phyloP scores from a whole-genome alignment of 306 rosid species.

The Heteromeles arbutifolia region DNA sequence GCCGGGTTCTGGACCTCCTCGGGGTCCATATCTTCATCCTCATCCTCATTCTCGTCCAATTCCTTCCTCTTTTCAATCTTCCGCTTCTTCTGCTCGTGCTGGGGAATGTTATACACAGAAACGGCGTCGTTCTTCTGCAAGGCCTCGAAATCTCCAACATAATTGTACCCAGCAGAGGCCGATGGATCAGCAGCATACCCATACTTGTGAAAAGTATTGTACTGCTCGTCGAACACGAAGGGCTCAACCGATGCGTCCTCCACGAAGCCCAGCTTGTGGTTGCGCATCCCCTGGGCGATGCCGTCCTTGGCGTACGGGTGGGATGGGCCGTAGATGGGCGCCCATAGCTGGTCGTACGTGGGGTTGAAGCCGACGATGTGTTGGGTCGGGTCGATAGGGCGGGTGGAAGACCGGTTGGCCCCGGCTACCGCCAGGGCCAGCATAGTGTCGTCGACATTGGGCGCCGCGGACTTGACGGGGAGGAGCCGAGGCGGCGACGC shows the following conservation, averaged over 20 bases:
- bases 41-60: slow-evolving; percentile 12
- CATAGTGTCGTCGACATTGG: slow-evolving; percentile 82
- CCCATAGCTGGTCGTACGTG: slow-evolving; percentile 86
- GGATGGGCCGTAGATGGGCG: slow-evolving; percentile 82
- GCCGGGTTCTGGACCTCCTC: slow-evolving; percentile 69
- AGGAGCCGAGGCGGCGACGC: slow-evolving; percentile 77
- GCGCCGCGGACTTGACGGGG: slow-evolving; percentile 65
- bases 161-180: slow-evolving; percentile 62
- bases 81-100: slow-evolving; percentile 71
- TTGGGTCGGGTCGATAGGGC: slow-evolving; percentile 78
- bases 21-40: slow-evolving; percentile 2
- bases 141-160: slow-evolving; percentile 66
- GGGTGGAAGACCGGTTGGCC: slow-evolving; percentile 24
- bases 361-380: slow-evolving; percentile 75
- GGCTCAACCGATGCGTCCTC: slow-evolving; percentile 83
- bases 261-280: slow-evolving; percentile 91
- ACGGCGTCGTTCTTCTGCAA: slow-evolving; percentile 53
- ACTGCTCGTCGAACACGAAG: slow-evolving; percentile 85
- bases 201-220: slow-evolving; percentile 79
- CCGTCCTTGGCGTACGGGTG: slow-evolving; percentile 96
- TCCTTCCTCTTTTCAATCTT: slow-evolving; percentile 50
- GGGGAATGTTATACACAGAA: slow-evolving; percentile 75
- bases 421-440: slow-evolving; percentile 64
- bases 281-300: slow-evolving; percentile 88
- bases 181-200: slow-evolving; percentile 95